Percentiles rank a stretch among this genome's conserved stretches.
Evolutionary conservation across 2,329 filamentous ascomycete species (phyloP).

Genomic region (Calonectria multiphialidica): DNA sequence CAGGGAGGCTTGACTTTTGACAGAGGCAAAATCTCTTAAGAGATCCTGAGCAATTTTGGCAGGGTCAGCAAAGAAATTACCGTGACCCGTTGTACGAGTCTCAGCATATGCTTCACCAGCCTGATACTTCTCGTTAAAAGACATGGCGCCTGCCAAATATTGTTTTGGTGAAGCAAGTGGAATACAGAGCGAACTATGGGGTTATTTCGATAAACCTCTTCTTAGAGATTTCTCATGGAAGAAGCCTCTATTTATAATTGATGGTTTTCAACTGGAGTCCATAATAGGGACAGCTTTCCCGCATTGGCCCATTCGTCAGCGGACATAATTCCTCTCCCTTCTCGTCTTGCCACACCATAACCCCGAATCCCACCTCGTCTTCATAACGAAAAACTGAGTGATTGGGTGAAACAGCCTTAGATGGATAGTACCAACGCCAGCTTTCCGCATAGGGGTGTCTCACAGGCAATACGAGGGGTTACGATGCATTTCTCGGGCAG

Average conservation of each 20-base stretch:
- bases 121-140: conserved; percentile 51
- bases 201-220: background rate
- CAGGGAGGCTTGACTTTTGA: conserved; percentile 43
- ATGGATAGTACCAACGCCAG: too few species aligned
- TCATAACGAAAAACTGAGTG: background rate
- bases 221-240: too few species aligned
- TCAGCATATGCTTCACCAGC: conserved; percentile 53
- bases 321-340: background rate
- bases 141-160: conserved; percentile 38
- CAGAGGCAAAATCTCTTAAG: conserved; percentile 46
- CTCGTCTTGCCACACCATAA: background rate
- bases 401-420: background rate
- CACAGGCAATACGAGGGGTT: background rate
- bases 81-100: conserved; percentile 30
- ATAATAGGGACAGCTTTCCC: too few species aligned
- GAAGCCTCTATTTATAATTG: background rate
- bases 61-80: conserved; percentile 48
- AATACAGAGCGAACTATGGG: background rate
- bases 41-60: conserved; percentile 49
- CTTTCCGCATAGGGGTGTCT: background rate
- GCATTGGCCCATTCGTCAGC: background rate
- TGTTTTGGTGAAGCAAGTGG: background rate
- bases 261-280: background rate
- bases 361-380: background rate
- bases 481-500: background rate